A percentile compares a stretch with the other conserved stretches of the same genome.
phyloP scores from a whole-genome alignment of 1,284 basidiomycete genomes.

The Cryptococcus amylolentus region DNA sequence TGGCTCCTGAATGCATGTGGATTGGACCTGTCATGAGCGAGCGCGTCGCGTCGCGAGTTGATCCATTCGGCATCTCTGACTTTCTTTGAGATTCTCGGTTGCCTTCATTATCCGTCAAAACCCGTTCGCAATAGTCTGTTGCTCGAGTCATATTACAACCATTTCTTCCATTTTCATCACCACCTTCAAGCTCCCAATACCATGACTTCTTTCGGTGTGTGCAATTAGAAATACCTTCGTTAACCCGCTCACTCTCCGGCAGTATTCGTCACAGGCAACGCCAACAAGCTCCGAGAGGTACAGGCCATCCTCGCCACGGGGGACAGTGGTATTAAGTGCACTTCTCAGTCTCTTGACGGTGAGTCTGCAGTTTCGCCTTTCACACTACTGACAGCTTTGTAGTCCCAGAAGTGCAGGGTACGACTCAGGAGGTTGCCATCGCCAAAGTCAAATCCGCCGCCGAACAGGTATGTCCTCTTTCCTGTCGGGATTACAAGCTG shows the following conservation, averaged over 20 bases:
- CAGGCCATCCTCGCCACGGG: conserved; percentile 52
- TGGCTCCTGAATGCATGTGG: too few species aligned
- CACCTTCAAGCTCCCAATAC: background rate
- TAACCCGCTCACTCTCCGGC: background rate
- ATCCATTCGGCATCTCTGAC: background rate
- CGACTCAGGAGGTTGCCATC: conserved; percentile 81
- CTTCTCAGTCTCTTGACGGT: conserved; percentile 43
- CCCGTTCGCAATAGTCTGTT: background rate
- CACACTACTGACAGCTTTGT: background rate
- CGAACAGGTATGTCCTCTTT: conserved; percentile 57
- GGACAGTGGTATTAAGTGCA: conserved; percentile 36
- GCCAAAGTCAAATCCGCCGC: conserved; percentile 86
- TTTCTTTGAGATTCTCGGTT: background rate
- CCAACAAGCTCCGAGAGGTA: conserved; percentile 89
- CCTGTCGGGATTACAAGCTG: background rate
- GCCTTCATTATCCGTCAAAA: background rate
- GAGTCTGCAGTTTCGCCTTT: conserved; percentile 14
- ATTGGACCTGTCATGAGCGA: too few species aligned
- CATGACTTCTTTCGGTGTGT: conserved; percentile 27
- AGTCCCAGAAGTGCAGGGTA: conserved; percentile 94
- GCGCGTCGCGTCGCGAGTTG: too few species aligned
- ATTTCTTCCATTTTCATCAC: background rate
- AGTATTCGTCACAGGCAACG: conserved; percentile 94
- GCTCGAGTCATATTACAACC: background rate
- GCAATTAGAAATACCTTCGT: background rate